Evolutionary conservation across 805 yeast genomes (phyloP).

Genomic region (Yamadazyma philogaea): DNA sequence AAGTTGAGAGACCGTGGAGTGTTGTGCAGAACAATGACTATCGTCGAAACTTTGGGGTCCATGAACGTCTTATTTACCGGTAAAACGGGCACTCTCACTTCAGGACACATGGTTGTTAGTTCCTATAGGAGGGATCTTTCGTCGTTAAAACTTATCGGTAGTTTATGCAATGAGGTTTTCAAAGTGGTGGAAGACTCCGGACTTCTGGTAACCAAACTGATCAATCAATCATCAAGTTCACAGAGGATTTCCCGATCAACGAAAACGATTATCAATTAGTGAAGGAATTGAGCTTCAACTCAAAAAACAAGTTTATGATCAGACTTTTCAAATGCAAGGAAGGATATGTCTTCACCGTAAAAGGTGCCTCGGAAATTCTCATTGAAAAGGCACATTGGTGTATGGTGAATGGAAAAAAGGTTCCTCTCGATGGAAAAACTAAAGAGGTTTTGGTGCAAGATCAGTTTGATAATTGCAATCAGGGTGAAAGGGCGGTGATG

Average conservation of each 20-base stretch:
- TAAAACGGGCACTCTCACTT: slow-evolving; percentile 48
- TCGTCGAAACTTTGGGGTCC: slow-evolving; percentile 58
- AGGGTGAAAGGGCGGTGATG: slow-evolving; percentile 36
- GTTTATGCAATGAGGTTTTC: slow-evolving; percentile 36
- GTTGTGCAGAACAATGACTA: slow-evolving; percentile 44
- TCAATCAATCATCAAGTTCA: slow-evolving; percentile 29
- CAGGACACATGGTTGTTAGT: slow-evolving; percentile 47
- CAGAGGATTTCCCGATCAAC: background rate
- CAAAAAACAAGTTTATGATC: slow-evolving; percentile 46
- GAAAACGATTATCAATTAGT: slow-evolving; percentile 17
- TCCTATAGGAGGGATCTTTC: slow-evolving; percentile 11
- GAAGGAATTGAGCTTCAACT: slow-evolving; percentile 35
- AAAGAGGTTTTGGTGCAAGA: slow-evolving; percentile 20
- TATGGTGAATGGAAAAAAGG: slow-evolving; percentile 18
- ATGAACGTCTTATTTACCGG: slow-evolving; percentile 46
- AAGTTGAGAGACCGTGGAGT: slow-evolving; percentile 45
- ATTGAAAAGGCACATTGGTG: slow-evolving; percentile 25
- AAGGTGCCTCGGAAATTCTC: slow-evolving; percentile 48
- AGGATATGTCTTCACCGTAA: slow-evolving; percentile 25
- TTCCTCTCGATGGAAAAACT: slow-evolving; percentile 15
- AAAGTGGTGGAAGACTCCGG: slow-evolving; percentile 12
- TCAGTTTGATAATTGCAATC: slow-evolving; percentile 33
- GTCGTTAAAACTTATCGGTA: slow-evolving; percentile 18
- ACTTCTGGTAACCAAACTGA: slow-evolving; percentile 48
- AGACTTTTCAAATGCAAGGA: slow-evolving; percentile 21